Base-by-base conservation (phyloP, 2,329 filamentous ascomycete genomes). In the Exophiala spinifera region DNA sequence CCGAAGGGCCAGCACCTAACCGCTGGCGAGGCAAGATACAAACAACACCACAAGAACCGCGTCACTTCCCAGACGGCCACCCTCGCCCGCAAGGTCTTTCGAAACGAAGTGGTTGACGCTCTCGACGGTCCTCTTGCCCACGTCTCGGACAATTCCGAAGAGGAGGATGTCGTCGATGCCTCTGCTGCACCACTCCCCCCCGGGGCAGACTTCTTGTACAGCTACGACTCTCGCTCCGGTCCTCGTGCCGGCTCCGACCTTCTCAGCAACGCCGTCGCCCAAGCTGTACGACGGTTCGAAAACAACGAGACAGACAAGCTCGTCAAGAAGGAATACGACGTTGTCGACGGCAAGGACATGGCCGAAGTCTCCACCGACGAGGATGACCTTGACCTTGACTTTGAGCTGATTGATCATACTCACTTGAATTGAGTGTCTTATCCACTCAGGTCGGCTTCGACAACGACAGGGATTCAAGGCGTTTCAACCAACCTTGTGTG, bases 251-350 rank as follows among this genome's bases (percentile, higher is more conserved):
- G 81, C 37, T 79, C 79, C 67, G 79, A 81, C 64, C 76, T 85
- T 65, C 72, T 85, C 46, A 78, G 78, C 55, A 72, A 73, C 14
- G 81, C 82, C 10, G 71, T 85, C 31, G 75, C 73, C 51, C 77
- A 81, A 67, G 82, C 82, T 1, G 77, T 84, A 37, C 77, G 82
- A 71, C 76, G 75, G 59, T 85, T 77, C 64, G 81, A 85, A 70
- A 79, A 76, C 57, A 77, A 77, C 63, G 78, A 82, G 69, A 84
- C 80, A 1, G 79, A 82, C 69, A 81, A 82, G 70, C 67, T 85
- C 45, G 77, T 82, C 66, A 79, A 78, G 70, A 74, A 76, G 52
- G 81, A 84, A 70, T 85, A 84, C 62, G 81, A 84, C 64, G 62
- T 77, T 72, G 61, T 76, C 21, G 64, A 64, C 15, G 68, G 70